phyloP scores from a whole-genome alignment of 2,329 filamentous ascomycete genomes.

The Fusarium ramigenum region DNA sequence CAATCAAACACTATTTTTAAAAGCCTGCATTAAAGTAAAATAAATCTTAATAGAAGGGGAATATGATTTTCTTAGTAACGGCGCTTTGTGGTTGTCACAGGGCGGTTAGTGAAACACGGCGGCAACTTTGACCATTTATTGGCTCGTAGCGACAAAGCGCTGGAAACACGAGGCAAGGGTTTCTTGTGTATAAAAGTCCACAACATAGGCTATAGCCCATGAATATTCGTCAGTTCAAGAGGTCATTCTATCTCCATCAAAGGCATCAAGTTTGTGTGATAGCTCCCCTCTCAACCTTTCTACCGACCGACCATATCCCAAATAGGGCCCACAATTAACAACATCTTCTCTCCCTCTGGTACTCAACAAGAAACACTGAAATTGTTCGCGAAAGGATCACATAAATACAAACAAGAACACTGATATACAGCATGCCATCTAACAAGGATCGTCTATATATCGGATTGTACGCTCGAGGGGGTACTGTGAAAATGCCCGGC shows the following conservation, averaged over 20 bases:
- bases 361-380: not conserved
- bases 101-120: not conserved
- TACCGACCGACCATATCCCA: not conserved
- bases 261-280: not conserved
- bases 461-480: not conserved
- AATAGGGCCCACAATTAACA: no score
- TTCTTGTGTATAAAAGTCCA: not conserved
- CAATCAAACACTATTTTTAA: no score
- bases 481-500: not conserved
- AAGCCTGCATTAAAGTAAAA: no score
- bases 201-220: not conserved
- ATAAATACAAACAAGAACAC: not conserved
- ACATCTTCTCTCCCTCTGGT: not conserved
- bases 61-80: not conserved
- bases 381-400: rapidly evolving
- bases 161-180: not conserved
- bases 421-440: not conserved
- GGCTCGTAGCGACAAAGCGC: not conserved
- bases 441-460: not conserved
- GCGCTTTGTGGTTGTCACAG: not conserved
- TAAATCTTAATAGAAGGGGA: no score
- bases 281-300: not conserved
- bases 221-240: no score
- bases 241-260: no score
- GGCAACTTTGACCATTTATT: not conserved